Evolutionary conservation across 2,329 filamentous ascomycete genomes (phyloP).

Genomic region (Nigrospora osmanthi): DNA sequence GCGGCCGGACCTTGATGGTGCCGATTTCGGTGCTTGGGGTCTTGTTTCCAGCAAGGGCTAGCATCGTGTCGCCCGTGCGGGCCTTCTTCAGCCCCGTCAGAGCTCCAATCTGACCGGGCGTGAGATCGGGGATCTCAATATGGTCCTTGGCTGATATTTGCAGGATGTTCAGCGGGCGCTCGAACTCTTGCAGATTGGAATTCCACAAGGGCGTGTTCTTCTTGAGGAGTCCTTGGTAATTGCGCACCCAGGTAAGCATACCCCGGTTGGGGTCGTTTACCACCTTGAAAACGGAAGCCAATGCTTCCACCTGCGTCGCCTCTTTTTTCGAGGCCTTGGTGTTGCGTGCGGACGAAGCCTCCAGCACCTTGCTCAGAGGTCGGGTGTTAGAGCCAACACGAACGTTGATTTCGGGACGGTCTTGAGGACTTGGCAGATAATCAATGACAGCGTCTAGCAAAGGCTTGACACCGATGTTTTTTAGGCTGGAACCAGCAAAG

Average conservation of each 20-base stretch:
- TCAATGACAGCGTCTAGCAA: conserved; percentile 83
- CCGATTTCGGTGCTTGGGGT: conserved; percentile 62
- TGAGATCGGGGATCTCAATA: conserved; percentile 72
- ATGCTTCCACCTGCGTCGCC: conserved; percentile 29
- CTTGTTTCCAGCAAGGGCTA: conserved; percentile 58
- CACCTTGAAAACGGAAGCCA: conserved; percentile 84
- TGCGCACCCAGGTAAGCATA: conserved; percentile 82
- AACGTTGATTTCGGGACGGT: conserved; percentile 73
- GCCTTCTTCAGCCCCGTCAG: conserved; percentile 83
- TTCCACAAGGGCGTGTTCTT: conserved; percentile 77
- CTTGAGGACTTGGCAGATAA: conserved; percentile 74
- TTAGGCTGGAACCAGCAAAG: conserved; percentile 86
- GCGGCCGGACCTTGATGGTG: conserved; percentile 75
- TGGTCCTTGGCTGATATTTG: conserved; percentile 88
- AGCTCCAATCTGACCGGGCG: conserved; percentile 87
- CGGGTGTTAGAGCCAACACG: conserved; percentile 54
- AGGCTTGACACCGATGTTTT: conserved; percentile 89
- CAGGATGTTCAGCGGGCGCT: conserved; percentile 72
- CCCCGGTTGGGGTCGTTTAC: conserved; percentile 81
- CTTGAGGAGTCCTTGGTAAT: conserved; percentile 77
- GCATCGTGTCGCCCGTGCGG: conserved; percentile 87
- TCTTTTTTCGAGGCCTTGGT: conserved; percentile 23
- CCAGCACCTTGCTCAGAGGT: conserved; percentile 29
- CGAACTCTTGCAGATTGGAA: conserved; percentile 71
- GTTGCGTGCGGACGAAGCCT: conserved; percentile 9